Conservation (phyloP, 1,284 basidiomycete genomes). For the Sphagnurus paluster region DNA sequence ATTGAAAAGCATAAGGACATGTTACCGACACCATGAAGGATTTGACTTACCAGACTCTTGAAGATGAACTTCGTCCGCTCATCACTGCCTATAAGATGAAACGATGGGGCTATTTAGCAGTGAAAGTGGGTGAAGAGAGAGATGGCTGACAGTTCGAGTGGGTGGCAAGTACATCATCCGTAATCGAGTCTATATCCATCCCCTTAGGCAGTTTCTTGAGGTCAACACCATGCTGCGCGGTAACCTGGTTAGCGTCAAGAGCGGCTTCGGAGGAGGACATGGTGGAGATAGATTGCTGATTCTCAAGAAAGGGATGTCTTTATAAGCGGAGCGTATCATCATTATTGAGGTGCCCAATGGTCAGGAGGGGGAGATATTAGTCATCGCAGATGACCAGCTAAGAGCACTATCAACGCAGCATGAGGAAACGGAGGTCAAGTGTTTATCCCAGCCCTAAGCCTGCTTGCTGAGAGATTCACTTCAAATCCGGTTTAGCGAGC, state of each 20-base stretch:
- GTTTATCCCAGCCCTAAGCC: no score
- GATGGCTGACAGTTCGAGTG: conserved; percentile 37
- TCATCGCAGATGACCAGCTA: not conserved
- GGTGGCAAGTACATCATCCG: conserved; percentile 37
- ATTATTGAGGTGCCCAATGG: not conserved
- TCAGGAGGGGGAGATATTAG: not conserved
- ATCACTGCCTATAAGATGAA: conserved; percentile 30
- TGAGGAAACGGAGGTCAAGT: no score
- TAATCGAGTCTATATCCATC: conserved; percentile 40
- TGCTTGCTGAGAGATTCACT: no score
- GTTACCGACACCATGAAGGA: not conserved
- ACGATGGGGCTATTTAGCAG: not conserved
- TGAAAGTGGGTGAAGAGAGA: not conserved
- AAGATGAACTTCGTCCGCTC: conserved; percentile 43
- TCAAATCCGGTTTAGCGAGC: no score
- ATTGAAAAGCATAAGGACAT: not conserved
- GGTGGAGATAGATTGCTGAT: conserved; percentile 3
- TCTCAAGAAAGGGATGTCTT: not conserved
- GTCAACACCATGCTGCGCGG: conserved; percentile 35
- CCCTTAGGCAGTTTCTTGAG: conserved; percentile 38
- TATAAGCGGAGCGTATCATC: not conserved
- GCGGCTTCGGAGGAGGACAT: conserved; percentile 12
- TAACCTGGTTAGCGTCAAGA: conserved; percentile 27
- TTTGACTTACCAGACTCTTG: conserved; percentile 34
- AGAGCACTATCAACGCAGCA: no score